Conservation (phyloP, 2,329 filamentous ascomycete genomes). For the Massarina eburnea region DNA sequence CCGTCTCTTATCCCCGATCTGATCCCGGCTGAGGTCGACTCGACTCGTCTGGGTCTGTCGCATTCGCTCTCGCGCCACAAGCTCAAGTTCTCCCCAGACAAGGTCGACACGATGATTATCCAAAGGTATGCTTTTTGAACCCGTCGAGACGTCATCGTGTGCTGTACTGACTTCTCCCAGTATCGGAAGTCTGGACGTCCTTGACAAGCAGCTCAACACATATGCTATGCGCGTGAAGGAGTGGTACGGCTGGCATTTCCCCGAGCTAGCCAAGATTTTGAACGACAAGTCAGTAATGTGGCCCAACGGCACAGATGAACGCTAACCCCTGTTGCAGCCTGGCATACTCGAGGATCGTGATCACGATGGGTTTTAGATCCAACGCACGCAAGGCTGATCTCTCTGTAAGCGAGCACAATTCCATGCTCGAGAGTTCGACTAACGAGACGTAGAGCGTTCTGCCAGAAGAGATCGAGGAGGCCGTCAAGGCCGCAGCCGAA, state of each 20-base stretch:
- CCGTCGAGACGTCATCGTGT: too few species aligned
- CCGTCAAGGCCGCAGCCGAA: slow-evolving; percentile 92
- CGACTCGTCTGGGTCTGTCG: slow-evolving; percentile 93
- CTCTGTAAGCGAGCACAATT: slow-evolving; percentile 43
- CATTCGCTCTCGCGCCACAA: slow-evolving; percentile 93
- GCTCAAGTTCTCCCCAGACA: slow-evolving; percentile 97
- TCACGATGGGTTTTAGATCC: slow-evolving; percentile 85
- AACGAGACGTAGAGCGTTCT: slow-evolving; percentile 62
- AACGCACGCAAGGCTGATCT: slow-evolving; percentile 76
- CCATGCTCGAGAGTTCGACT: neutral
- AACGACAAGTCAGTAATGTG: too few species aligned
- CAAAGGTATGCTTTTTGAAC: too few species aligned
- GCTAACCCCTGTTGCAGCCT: too few species aligned
- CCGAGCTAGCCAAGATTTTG: slow-evolving; percentile 93
- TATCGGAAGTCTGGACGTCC: slow-evolving; percentile 84
- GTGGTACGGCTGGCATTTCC: slow-evolving; percentile 99
- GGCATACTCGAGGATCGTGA: slow-evolving; percentile 85
- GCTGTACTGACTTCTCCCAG: too few species aligned
- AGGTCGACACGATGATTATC: slow-evolving; percentile 99
- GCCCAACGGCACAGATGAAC: slow-evolving; percentile 26
- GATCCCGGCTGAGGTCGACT: slow-evolving; percentile 80
- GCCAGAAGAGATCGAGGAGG: slow-evolving; percentile 89
- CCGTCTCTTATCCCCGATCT: slow-evolving; percentile 89
- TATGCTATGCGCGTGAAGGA: slow-evolving; percentile 99
- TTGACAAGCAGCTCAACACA: slow-evolving; percentile 98